Evolutionary conservation across 345 rosid species (phyloP).

Genomic region (Lenwebbia sp.): DNA sequence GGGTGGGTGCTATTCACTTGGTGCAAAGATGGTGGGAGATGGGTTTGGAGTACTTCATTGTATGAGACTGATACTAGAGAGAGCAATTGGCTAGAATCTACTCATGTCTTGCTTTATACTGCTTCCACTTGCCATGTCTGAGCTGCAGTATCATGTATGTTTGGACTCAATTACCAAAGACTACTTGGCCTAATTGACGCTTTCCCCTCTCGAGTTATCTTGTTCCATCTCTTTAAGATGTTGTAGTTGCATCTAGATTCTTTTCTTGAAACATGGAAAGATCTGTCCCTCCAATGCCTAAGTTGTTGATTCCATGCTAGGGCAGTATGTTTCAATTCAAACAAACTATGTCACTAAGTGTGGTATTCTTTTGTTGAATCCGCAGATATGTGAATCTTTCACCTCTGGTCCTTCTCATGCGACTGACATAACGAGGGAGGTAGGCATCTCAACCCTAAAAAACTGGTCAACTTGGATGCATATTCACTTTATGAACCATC

Average conservation of each 20-base stretch:
- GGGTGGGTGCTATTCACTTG: background rate
- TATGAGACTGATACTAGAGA: background rate
- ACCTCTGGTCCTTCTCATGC: conserved; percentile 96
- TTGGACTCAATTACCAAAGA: background rate
- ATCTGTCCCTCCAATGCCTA: background rate
- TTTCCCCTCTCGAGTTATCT: background rate
- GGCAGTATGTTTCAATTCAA: background rate
- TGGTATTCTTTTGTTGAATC: background rate
- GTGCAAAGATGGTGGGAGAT: background rate
- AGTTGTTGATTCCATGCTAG: background rate
- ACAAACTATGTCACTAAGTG: background rate
- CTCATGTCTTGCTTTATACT: background rate
- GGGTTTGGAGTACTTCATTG: background rate
- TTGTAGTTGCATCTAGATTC: background rate
- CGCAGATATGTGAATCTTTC: conserved; percentile 70
- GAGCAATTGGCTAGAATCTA: background rate
- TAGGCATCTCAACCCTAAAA: conserved; percentile 6
- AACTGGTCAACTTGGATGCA: background rate
- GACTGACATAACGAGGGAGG: conserved; percentile 90
- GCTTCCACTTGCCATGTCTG: background rate
- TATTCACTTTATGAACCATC: background rate
- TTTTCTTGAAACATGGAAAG: background rate
- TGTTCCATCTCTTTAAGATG: background rate
- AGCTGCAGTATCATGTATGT: background rate
- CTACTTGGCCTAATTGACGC: background rate